Evolutionary conservation across 768 basidiomycete genomes (phyloP), one percentile per base, ranked within the genome.

Genomic region (Crucibulum laeve): DNA sequence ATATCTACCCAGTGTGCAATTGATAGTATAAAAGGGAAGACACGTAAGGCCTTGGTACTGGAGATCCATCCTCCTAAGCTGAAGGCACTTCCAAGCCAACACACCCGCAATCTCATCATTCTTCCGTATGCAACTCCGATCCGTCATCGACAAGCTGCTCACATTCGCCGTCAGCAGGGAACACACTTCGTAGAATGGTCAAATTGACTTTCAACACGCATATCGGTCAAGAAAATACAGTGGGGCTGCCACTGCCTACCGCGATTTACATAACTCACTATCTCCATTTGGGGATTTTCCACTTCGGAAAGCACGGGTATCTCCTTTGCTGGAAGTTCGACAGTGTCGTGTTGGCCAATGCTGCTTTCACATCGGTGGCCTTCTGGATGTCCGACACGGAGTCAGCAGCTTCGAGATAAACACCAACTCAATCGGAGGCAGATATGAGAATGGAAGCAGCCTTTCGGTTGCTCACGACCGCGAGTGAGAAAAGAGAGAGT

Each of bases 101-200:
- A 79, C 59, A 10, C 70, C 67, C 28, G 82, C 80, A 17, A 76
- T 73, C 59, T 80, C 79, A 47, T 86, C 81, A 56, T 84, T 86
- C 71, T 81, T 84, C n/a, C n/a, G 46, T 76, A 69, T 47, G 21
- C 79, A 68, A 50, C 78, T 81, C 6, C 80, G 74, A 47, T 84
- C 82, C 21, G 80, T 77, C 52, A 71, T 62, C 2, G 74, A 73
- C 24, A 76, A 49, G 37, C 63, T 44, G 32, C 46, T 50, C 4
- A 54, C 43, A 54, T 48, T 40, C 3, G 53, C 50, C 25, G 42
- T 46, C 25, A 35, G 53, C 38, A 62, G 43, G 40, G 60, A 46
- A 15, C 79, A 69, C 15, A 81, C 74, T 50, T 80, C 82, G 39
- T 83, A 83, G 67, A 84, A 84, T n/a, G n/a, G n/a, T n/a, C n/a